These are phyloP conservation scores for Gloeopeniophorella convolvens DNA, from an alignment of 768 basidiomycete species.

Conservation along the genomic window DNA sequence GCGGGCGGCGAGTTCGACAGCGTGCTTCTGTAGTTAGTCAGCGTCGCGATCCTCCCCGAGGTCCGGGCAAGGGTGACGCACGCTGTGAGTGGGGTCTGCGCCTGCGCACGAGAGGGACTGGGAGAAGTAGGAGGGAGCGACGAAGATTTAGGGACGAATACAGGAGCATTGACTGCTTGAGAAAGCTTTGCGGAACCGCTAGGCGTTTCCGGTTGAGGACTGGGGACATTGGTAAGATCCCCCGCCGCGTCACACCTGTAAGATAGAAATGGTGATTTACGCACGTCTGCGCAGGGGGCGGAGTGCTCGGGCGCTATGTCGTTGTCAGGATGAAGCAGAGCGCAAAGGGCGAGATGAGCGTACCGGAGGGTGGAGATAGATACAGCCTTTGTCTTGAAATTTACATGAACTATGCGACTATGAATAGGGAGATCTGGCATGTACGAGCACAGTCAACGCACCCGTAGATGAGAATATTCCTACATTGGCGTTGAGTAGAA, in stretches of 20 bases:
- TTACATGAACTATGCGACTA: conserved; percentile 58
- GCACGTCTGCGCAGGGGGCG: conserved; percentile 14
- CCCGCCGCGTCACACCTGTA: not conserved
- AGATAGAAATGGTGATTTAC: conserved; percentile 6
- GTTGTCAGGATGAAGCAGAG: not conserved
- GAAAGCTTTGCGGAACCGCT: conserved; percentile 34
- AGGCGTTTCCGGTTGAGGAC: conserved; percentile 20
- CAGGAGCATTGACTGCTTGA: conserved; percentile 74
- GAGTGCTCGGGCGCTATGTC: conserved; percentile 18
- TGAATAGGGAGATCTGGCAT: conserved; percentile 2
- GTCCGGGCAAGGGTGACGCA: conserved; percentile 2
- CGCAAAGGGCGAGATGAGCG: conserved; percentile 16
- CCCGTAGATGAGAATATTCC: conserved; percentile 91
- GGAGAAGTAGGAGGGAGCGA: conserved; percentile 25
- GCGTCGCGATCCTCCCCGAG: not conserved
- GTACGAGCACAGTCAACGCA: conserved; percentile 29
- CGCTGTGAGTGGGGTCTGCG: conserved; percentile 19
- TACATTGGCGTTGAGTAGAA: conserved; percentile 72
- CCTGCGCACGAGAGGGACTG: conserved; percentile 19
- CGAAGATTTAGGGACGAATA: conserved; percentile 69
- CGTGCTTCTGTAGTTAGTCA: conserved; percentile 14
- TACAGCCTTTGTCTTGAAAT: conserved; percentile 81
- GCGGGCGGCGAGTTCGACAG: conserved; percentile 18
- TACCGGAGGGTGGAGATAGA: conserved; percentile 75
- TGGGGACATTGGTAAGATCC: not conserved